These are phyloP conservation scores for Hyaloscypha hepaticicola DNA, from an alignment of 495 filamentous ascomycete genomes.

Conservation along the genomic window DNA sequence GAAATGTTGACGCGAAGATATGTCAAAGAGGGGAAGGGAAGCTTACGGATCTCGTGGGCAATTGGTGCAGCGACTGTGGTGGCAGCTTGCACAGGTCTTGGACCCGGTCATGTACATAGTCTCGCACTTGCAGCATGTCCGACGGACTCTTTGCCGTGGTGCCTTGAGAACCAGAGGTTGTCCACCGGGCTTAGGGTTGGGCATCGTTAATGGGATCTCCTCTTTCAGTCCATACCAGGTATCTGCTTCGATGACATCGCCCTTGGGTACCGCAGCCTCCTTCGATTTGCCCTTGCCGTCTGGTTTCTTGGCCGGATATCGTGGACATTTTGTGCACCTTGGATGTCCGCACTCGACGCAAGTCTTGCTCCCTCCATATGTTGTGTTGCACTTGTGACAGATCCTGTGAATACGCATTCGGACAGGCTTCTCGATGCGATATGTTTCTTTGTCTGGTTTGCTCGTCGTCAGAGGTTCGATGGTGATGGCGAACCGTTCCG, in stretches of 20 bases:
- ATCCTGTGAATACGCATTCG: slow-evolving; percentile 86
- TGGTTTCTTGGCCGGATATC: slow-evolving; percentile 42
- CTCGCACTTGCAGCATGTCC: slow-evolving; percentile 75
- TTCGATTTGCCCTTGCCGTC: slow-evolving; percentile 22
- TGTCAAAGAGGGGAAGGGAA: slow-evolving; percentile 19
- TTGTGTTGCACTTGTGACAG: slow-evolving; percentile 75
- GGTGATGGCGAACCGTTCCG: slow-evolving; percentile 24
- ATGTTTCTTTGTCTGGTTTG: slow-evolving; percentile 15
- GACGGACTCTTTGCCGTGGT: slow-evolving; percentile 66
- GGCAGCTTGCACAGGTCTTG: slow-evolving; percentile 68
- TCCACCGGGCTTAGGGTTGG: slow-evolving; percentile 58
- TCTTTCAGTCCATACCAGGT: slow-evolving; percentile 34
- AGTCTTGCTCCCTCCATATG: slow-evolving; percentile 66
- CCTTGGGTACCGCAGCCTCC: slow-evolving; percentile 16
- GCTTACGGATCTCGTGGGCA: slow-evolving; percentile 84
- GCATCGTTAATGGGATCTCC: slow-evolving; percentile 51
- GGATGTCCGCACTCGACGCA: slow-evolving; percentile 73
- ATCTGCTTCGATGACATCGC: slow-evolving; percentile 24
- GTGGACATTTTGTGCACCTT: slow-evolving; percentile 76
- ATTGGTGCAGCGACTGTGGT: slow-evolving; percentile 74
- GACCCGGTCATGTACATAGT: slow-evolving; percentile 56
- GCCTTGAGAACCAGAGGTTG: slow-evolving; percentile 69
- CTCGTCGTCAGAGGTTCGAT: slow-evolving; percentile 29
- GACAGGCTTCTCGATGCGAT: slow-evolving; percentile 81
- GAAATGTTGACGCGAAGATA: slow-evolving; percentile 22